Conservation (phyloP, 164 flowering plant genomes). For the Amborella trichopoda region DNA sequence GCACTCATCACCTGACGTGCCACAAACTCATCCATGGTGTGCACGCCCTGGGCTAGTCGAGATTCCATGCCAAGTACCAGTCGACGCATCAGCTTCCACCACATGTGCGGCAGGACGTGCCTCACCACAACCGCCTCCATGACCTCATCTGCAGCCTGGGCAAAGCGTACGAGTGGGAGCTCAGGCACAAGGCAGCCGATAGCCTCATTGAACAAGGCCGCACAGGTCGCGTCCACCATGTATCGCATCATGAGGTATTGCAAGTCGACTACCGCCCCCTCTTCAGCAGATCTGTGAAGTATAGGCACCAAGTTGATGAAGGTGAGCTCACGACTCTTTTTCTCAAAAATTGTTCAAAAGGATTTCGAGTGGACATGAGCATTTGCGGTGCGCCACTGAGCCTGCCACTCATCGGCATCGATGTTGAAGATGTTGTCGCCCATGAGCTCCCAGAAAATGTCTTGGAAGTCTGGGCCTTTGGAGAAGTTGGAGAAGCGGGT, state of each 20-base stretch:
- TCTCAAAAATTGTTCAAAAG: not conserved
- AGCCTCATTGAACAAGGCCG: slow-evolving; percentile 5
- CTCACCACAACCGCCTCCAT: slow-evolving; percentile 11
- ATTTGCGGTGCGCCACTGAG: slow-evolving; percentile 9
- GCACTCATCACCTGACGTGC: too few relatives aligned
- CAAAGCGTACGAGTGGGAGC: slow-evolving; percentile 9
- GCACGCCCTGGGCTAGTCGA: slow-evolving; percentile 5
- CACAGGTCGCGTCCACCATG: slow-evolving; percentile 14
- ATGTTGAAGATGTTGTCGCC: slow-evolving; percentile 38
- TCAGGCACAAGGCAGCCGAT: slow-evolving; percentile 7
- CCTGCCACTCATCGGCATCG: slow-evolving; percentile 12
- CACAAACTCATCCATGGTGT: slow-evolving; percentile 6
- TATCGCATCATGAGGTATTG: slow-evolving; percentile 20
- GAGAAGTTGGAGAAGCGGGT: slow-evolving; percentile 23
- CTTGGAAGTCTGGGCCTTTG: slow-evolving; percentile 23
- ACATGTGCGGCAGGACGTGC: slow-evolving; percentile 16
- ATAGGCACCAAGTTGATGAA: slow-evolving; percentile 6
- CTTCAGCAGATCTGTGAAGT: not conserved
- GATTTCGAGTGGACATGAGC: not conserved
- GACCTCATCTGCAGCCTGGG: slow-evolving; percentile 16
- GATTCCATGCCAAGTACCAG: slow-evolving; percentile 14
- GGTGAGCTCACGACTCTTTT: not conserved
- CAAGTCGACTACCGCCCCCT: slow-evolving; percentile 8
- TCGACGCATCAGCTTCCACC: slow-evolving; percentile 18
- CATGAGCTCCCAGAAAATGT: slow-evolving; percentile 22